Percentiles rank a stretch among this genome's conserved stretches.
phyloP scores from a whole-genome alignment of 805 yeast species.

The Saccharomycopsis selenospora region DNA sequence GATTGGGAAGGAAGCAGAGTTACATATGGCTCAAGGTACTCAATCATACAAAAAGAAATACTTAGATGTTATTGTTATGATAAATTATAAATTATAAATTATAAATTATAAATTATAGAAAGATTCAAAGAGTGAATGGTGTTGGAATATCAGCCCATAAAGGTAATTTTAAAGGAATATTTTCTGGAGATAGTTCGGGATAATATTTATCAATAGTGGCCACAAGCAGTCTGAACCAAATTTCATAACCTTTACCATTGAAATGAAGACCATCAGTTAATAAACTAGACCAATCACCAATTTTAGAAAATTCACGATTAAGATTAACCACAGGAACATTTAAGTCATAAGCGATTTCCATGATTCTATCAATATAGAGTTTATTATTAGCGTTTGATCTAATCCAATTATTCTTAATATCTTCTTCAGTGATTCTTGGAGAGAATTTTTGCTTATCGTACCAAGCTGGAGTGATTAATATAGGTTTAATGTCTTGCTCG shows the following conservation, averaged over 20 bases:
- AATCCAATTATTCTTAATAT: slow-evolving; percentile 32
- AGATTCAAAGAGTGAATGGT: not conserved
- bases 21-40: no score
- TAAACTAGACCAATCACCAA: slow-evolving; percentile 35
- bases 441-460: slow-evolving; percentile 43
- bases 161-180: slow-evolving; percentile 33
- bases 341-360: slow-evolving; percentile 37
- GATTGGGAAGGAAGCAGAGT: no score
- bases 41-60: no score
- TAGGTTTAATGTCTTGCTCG: slow-evolving; percentile 39
- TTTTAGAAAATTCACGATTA: slow-evolving; percentile 35
- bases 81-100: no score
- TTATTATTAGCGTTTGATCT: slow-evolving; percentile 41
- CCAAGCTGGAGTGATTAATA: slow-evolving; percentile 58
- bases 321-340: slow-evolving; percentile 54
- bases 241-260: slow-evolving; percentile 44
- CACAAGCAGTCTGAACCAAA: slow-evolving; percentile 40
- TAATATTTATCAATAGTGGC: slow-evolving; percentile 33
- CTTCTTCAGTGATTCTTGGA: slow-evolving; percentile 29
- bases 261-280: slow-evolving; percentile 56
- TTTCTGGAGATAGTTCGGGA: slow-evolving; percentile 43
- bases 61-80: no score
- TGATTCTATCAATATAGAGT: slow-evolving; percentile 45
- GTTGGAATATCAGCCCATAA: slow-evolving; percentile 33
- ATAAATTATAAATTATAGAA: no score